Evolutionary conservation across 805 yeast species (phyloP), one percentile per base, ranked within the genome.

Genomic region (Danielia oregonensis): DNA sequence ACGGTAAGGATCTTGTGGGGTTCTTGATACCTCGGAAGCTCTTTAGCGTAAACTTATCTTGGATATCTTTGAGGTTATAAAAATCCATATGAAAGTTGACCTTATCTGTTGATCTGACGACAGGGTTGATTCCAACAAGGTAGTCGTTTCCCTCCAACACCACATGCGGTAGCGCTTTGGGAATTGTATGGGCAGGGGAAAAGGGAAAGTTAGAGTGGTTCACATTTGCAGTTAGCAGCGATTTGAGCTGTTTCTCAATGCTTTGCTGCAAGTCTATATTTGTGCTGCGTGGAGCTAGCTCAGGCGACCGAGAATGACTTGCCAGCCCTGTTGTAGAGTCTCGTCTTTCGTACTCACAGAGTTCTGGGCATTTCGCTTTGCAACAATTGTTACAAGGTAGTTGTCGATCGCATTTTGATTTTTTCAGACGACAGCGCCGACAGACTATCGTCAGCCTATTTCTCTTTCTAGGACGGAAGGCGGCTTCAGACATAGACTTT

Each of bases 31-130:
- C 22, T 7, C 22, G 22, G 9, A 19, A 19, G 22, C 22, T 7
- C 9, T 19, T 19, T 6, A 19, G 9, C 6, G 22, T 9, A 19
- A 19, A 19, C 9, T 19, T 19, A 7, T 9, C 22, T 7, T 6
- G 6, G 22, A 7, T 6, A 19, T 19, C 22, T n/a, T 17, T 15
- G 10, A 35, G 16, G 11, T 21, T 23, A 6, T 35, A 17, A 8
- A 44, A 28, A 26, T 36, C 34, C 48, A 46, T 46, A 31, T 46
- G 46, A 17, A 46, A 22, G 24, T 46, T 46, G 31, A 46, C 31
- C 29, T 17, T 22, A 33, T 46, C 43, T 4, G 39, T 10, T 4
- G 44, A 35, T 9, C 37, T 34, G 12, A 44, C 44, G 24, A 37
- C 32, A 3, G 47, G 50, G 27, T 42, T 37, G 17, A 37, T 35